Percentiles rank a stretch among this genome's conserved stretches.
Evolutionary conservation across 768 basidiomycete genomes (phyloP).

Genomic region (Podaxis pistillaris): DNA sequence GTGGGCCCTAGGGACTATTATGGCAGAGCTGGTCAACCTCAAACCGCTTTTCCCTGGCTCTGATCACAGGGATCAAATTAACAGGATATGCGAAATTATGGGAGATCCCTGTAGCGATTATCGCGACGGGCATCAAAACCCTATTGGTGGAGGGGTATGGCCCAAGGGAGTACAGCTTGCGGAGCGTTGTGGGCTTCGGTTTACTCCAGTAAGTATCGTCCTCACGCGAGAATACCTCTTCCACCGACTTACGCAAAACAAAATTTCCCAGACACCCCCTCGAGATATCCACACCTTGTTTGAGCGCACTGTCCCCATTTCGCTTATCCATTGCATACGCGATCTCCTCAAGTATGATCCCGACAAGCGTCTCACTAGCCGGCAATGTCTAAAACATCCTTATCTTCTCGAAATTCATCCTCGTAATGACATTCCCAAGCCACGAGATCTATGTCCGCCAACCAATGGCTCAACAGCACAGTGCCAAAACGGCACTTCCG

Average conservation of each 20-base stretch:
- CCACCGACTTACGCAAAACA: slow-evolving; percentile 13
- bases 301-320: slow-evolving; percentile 71
- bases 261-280: slow-evolving; percentile 52
- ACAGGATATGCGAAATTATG: slow-evolving; percentile 85
- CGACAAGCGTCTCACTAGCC: slow-evolving; percentile 78
- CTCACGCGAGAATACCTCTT: slow-evolving; percentile 8
- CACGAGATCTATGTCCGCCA: slow-evolving; percentile 30
- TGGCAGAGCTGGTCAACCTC: slow-evolving; percentile 94
- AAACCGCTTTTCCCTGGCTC: slow-evolving; percentile 94
- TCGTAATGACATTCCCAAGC: slow-evolving; percentile 59
- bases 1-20: slow-evolving; percentile 99
- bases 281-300: slow-evolving; percentile 73
- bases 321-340: slow-evolving; percentile 86
- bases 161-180: slow-evolving; percentile 83
- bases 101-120: slow-evolving; percentile 89
- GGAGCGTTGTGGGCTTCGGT: slow-evolving; percentile 78
- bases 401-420: slow-evolving; percentile 83
- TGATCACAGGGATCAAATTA: slow-evolving; percentile 90
- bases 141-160: slow-evolving; percentile 89
- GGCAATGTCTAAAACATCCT: slow-evolving; percentile 82
- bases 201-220: slow-evolving; percentile 71
- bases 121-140: slow-evolving; percentile 70
- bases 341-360: slow-evolving; percentile 94
- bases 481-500: slow-evolving; percentile 10
- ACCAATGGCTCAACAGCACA: slow-evolving; percentile 35